Evolutionary conservation across 139 green algal species (phyloP), one percentile per base, ranked within the genome.

Genomic region (Closterium sp.): DNA sequence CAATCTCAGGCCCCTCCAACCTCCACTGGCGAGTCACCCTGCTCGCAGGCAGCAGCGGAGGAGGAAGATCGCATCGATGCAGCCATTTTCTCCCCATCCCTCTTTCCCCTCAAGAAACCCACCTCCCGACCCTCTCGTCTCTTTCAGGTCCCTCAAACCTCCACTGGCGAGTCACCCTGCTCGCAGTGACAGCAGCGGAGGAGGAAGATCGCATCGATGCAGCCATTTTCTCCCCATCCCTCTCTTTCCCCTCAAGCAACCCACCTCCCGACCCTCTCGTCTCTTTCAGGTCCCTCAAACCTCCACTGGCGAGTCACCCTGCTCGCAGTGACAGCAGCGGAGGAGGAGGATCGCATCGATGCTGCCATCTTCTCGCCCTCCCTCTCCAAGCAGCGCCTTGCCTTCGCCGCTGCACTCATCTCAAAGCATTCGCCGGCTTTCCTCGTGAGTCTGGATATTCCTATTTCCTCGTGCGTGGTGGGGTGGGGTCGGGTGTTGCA

Each of bases 331-430:
- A 4, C 62, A 27, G 62, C 62, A 79, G 62, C 62, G 19, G 62
- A 79, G 62, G 62, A 87, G 32, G 32, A 38, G 32, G 32, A 38
- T 38, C 3, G 32, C 32, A 38, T 93, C 85, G 86, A 21, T 29
- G 5, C 92, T 5, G 32, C 24, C 24, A 17, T 93, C 21, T 42
- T 93, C 9, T 4, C 29, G 2, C 22, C 91, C 27, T 70, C 91
- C 38, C 91, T 93, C 22, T 92, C 91, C 24, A 93, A 93, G 34
- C 91, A 93, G 34, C 91, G 91, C n/a, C 24, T 85, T 19, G 87
- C 32, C 11, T 93, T 93, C 28, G 91, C 38, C 9, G 30, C 93
- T 9, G 32, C 27, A 10, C 45, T 93, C 30, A 91, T 93, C 13
- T 19, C 30, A 24, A 27, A 28, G 24, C 24, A 38, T 11, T 85